phyloP scores from a whole-genome alignment of 2,329 filamentous ascomycete species.

The Clonostachys solani region DNA sequence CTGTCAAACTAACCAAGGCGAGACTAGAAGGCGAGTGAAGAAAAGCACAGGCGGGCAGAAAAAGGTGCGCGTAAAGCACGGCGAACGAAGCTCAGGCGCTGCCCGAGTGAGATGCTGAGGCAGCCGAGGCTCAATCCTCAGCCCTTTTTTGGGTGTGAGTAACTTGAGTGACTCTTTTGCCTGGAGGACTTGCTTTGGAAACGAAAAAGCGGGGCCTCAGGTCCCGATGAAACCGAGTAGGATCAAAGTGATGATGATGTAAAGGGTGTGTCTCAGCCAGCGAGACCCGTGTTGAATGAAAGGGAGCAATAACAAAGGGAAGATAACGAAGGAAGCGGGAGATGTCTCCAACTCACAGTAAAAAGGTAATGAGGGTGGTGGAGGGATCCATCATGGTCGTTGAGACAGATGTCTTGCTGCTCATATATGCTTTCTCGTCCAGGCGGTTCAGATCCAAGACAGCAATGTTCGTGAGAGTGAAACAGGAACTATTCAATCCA shows the following conservation, averaged over 20 bases:
- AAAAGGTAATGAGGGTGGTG: slow-evolving; percentile 65
- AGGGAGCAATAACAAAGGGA: slow-evolving; percentile 9
- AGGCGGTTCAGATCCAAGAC: neutral
- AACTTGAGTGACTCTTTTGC: neutral
- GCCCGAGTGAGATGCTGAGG: too few species aligned
- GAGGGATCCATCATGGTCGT: slow-evolving; percentile 46
- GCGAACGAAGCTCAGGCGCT: too few species aligned
- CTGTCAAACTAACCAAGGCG: too few species aligned
- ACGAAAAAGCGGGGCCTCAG: neutral
- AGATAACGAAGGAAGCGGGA: slow-evolving; percentile 13
- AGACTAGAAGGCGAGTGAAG: too few species aligned
- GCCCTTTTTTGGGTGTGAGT: too few species aligned
- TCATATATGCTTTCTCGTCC: too few species aligned
- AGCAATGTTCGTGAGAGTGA: neutral
- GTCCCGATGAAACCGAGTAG: neutral
- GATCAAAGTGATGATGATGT: neutral
- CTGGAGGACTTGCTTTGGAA: neutral
- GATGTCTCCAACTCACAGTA: slow-evolving; percentile 50
- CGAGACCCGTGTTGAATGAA: slow-evolving; percentile 6
- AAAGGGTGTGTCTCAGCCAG: neutral
- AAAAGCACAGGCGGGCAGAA: too few species aligned
- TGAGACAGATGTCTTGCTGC: too few species aligned
- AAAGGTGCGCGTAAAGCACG: too few species aligned
- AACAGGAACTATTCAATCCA: too few species aligned
- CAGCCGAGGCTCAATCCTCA: too few species aligned